Evolutionary conservation across 106 monocot genomes (phyloP), one percentile per base, ranked within the genome.

Genomic region (Allium sativum): DNA sequence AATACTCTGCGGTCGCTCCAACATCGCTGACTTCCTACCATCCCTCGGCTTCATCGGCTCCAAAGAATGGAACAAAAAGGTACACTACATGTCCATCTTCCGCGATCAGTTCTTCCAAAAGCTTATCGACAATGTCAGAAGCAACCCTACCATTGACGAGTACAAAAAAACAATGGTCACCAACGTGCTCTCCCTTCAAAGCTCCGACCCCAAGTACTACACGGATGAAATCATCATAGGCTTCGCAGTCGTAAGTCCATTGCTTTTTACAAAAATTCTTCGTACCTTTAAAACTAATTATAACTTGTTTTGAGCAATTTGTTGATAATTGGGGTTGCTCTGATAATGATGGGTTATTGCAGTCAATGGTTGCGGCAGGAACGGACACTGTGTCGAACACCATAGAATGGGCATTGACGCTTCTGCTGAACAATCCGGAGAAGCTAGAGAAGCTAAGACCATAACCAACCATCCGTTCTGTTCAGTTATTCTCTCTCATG

Each of bases 141-240:
- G 31, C 15, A 20, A 54, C n/a, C 44, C 45, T 22, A 19, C n/a
- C 42, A 12, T 19, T 14, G 58, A 58, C 53, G 31, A 31, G 31
- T 31, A 31, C 31, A 14, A 41, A 13, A 0, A 72, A 72, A 68
- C 56, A 9, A 15, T 72, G 20, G 16, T 72, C 17, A 64, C 63
- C 57, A 7, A 56, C 16, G 46, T 72, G 64, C 56, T 72, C 14
- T 42, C 45, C 12, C 20, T 72, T 16, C 72, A 65, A 31, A 64
- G 65, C 47, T n/a, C 44, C 20, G 55, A 72, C 0, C 62, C 68
- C 11, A 56, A 72, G 0, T 61, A 65, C 47, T 78, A 81, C 75
- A 81, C 69, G 8, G 78, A 86, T 18, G 62, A 66, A 4, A 12
- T 75, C 42, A 76, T 81, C 63, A 78, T 75, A 54, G 81, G 74